Conservation (phyloP, 257 asterid genomes). For the Solanum sparsipilum region DNA sequence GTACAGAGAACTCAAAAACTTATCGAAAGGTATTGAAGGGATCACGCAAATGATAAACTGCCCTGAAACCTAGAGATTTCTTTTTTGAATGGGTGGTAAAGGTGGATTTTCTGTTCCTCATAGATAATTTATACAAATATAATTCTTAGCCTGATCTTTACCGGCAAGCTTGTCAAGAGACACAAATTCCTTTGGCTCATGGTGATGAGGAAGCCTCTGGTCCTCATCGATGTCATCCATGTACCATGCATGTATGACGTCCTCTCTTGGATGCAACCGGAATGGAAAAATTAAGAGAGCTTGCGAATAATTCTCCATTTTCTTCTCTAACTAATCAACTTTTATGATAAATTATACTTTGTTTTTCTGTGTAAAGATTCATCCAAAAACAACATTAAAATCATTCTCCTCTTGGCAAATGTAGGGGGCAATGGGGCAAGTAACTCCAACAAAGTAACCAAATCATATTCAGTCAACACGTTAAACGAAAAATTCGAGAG, state of each 20-base stretch:
- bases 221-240: slow-evolving; percentile 84
- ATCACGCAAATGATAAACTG: too few species aligned
- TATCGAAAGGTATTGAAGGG: too few species aligned
- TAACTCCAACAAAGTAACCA: neutral
- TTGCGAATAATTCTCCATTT: neutral
- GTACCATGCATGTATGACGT: slow-evolving; percentile 89
- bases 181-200: slow-evolving; percentile 63
- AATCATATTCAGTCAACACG: neutral
- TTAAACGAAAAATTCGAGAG: too few species aligned
- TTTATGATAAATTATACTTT: neutral
- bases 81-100: neutral
- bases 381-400: neutral
- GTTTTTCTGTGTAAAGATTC: neutral
- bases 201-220: slow-evolving; percentile 90
- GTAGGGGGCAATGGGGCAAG: neutral
- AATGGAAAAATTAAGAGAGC: neutral
- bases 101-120: neutral
- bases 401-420: neutral
- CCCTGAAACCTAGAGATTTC: too few species aligned
- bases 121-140: neutral
- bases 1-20: too few species aligned
- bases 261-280: slow-evolving; percentile 50
- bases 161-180: slow-evolving; percentile 83
- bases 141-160: slow-evolving; percentile 6
- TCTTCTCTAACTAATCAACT: neutral